phyloP scores from a whole-genome alignment of 2,329 filamentous ascomycete genomes.

The Claviceps paspali region DNA sequence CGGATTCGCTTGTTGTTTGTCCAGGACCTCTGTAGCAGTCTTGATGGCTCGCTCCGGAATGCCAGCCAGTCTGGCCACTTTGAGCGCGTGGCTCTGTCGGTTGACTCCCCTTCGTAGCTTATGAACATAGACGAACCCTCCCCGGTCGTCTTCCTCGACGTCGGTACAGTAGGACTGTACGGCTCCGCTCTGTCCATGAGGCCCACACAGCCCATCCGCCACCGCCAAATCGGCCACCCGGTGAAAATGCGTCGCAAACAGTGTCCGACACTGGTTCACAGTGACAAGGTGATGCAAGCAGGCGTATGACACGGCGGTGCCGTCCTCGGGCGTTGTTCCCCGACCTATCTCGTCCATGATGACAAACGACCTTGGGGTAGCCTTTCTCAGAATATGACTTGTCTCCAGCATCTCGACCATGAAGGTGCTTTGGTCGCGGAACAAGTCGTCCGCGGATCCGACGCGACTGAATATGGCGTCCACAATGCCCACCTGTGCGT shows the following conservation, averaged over 20 bases:
- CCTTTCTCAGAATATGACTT: conserved; percentile 71
- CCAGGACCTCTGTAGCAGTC: conserved; percentile 47
- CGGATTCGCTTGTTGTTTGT: neutral
- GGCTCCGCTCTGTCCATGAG: conserved; percentile 16
- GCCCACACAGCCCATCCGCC: conserved; percentile 27
- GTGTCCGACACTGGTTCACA: conserved; percentile 59
- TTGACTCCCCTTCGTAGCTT: conserved; percentile 71
- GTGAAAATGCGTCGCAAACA: conserved; percentile 97
- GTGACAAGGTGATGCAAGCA: conserved; percentile 71
- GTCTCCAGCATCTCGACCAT: conserved; percentile 99
- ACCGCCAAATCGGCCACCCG: conserved; percentile 60
- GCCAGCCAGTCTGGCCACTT: conserved; percentile 80
- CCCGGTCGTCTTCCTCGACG: conserved; percentile 54
- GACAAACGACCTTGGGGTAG: conserved; percentile 73
- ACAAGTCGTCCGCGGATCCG: conserved; percentile 90
- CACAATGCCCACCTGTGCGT: conserved; percentile 78
- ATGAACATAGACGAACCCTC: conserved; percentile 77
- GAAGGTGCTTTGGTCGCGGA: conserved; percentile 87
- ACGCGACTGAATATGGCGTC: conserved; percentile 91
- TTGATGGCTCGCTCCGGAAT: conserved; percentile 58
- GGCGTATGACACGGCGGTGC: conserved; percentile 77
- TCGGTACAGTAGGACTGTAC: conserved; percentile 80
- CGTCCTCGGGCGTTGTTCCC: conserved; percentile 87
- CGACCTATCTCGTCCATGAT: conserved; percentile 98
- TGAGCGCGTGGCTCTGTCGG: conserved; percentile 75